A percentile compares a stretch with the other conserved stretches of the same genome.
Conservation (phyloP, 78 protist species). For the Capsaspora owczarzaki region DNA sequence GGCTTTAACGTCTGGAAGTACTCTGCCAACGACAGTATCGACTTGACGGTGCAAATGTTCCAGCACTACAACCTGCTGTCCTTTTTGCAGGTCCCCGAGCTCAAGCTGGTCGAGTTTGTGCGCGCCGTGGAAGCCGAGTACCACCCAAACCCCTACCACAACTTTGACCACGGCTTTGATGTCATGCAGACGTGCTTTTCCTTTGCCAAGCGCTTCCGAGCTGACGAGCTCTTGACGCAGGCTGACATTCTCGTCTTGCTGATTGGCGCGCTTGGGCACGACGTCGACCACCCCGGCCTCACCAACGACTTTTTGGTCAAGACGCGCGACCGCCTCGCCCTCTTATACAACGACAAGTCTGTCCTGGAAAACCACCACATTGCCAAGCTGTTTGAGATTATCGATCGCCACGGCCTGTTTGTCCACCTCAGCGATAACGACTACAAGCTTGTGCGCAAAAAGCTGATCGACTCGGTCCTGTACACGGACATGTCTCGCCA, state of each 20-base stretch:
- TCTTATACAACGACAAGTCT: slow-evolving; percentile 56
- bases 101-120: not conserved
- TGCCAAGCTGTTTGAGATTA: slow-evolving; percentile 7
- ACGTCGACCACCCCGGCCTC: slow-evolving; percentile 79
- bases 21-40: not conserved
- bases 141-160: slow-evolving; percentile 20
- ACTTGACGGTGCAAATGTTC: not conserved
- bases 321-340: slow-evolving; percentile 50
- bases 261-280: slow-evolving; percentile 70
- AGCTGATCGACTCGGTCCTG: slow-evolving; percentile 13
- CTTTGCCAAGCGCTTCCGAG: not conserved
- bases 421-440: slow-evolving; percentile 7
- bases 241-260: slow-evolving; percentile 42
- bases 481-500: slow-evolving; percentile 46
- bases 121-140: not conserved
- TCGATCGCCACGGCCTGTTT: slow-evolving; percentile 7
- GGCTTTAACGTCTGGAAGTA: not conserved
- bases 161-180: slow-evolving; percentile 49
- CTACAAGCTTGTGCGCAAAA: not conserved
- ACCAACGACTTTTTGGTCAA: slow-evolving; percentile 66
- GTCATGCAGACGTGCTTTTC: slow-evolving; percentile 25
- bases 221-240: not conserved
- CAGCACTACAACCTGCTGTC: not conserved
- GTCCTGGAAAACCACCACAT: slow-evolving; percentile 77
- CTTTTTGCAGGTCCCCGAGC: not conserved